Evolutionary conservation across 306 rosid species (phyloP).

Genomic region (Cucurbita ficifolia): DNA sequence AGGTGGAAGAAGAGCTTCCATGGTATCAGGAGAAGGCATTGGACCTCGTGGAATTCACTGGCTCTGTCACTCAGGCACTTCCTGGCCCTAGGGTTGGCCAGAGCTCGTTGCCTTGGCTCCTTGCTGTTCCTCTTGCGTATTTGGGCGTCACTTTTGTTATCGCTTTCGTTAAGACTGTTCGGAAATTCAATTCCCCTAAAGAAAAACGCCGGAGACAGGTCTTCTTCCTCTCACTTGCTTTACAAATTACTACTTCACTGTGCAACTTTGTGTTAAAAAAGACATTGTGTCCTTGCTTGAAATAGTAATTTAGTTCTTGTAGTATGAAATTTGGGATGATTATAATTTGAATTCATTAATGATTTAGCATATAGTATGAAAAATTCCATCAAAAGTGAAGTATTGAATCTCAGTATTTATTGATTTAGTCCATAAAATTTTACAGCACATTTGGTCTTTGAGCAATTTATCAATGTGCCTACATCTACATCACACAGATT

Average conservation of each 20-base stretch:
- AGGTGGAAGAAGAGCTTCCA: conserved; percentile 72
- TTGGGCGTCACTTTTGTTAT: conserved; percentile 55
- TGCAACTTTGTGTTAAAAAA: neutral
- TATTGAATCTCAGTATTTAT: neutral
- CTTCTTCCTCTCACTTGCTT: neutral
- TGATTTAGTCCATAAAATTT: neutral
- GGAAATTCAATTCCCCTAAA: conserved; percentile 62
- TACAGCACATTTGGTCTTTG: neutral
- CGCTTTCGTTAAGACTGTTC: conserved; percentile 57
- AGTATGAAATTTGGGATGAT: neutral
- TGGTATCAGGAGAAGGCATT: conserved; percentile 95
- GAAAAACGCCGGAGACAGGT: conserved; percentile 74
- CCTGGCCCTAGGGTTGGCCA: conserved; percentile 88
- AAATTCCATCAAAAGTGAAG: neutral
- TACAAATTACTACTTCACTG: neutral
- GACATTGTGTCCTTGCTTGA: neutral
- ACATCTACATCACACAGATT: neutral
- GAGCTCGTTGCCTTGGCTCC: conserved; percentile 82
- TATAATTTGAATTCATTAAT: neutral
- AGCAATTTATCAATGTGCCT: neutral
- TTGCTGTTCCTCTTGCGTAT: conserved; percentile 70
- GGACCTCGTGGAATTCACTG: conserved; percentile 87
- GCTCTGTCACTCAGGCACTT: conserved; percentile 77
- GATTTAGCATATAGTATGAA: neutral
- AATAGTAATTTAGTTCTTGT: neutral